Base-by-base conservation (phyloP, 371 early-diverging fungal genomes). In the Mortierella sp. region DNA sequence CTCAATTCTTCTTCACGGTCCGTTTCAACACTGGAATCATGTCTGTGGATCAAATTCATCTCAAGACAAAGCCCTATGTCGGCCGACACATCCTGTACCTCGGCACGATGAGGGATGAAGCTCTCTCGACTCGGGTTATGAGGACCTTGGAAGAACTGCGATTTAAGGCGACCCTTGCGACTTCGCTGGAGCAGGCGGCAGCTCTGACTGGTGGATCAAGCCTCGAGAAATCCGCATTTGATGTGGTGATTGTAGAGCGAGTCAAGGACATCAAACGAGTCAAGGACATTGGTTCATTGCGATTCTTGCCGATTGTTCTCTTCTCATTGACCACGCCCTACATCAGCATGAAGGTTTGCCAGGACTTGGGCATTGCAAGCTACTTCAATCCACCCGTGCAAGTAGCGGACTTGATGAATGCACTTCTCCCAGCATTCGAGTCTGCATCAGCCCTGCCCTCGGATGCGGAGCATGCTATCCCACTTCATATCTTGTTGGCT, bases 401-500 rank as follows among this genome's bases (percentile, higher is more conserved):
- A 48, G 62, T 84, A 26, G 83, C 86, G 14, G 90, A 89, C 70
- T 75, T 93, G 43, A 89, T 87, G 15, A 87, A 86, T 57, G 90
- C 90, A 7, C 79, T 92, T 1, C 64, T 89, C 48, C 89, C 91
- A 9, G 92, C 92, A 0, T 81, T 93, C 29, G 92, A 92, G 70
- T 88, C 86, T 2, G 84, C 90, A 62, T 83, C 89, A 16, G 75
- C 87, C 11, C 45, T 88, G n/a, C 87, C 92, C 4, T 82, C 80
- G 19, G 88, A 90, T 70, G 76, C 88, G 14, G 77, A 80, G 19
- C 69, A 72, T 23, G 50, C 70, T 26, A 77, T 80, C 11, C 87
- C 90, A n/a, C 74, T 92, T 44, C 82, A 89, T 30, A 91, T 95
- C 57, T 72, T 95, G 37, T 74, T 95, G 19, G 94, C 92, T 4